These are phyloP conservation scores for Cordyceps militaris DNA, from an alignment of 2,329 filamentous ascomycete species.

Conservation along the genomic window DNA sequence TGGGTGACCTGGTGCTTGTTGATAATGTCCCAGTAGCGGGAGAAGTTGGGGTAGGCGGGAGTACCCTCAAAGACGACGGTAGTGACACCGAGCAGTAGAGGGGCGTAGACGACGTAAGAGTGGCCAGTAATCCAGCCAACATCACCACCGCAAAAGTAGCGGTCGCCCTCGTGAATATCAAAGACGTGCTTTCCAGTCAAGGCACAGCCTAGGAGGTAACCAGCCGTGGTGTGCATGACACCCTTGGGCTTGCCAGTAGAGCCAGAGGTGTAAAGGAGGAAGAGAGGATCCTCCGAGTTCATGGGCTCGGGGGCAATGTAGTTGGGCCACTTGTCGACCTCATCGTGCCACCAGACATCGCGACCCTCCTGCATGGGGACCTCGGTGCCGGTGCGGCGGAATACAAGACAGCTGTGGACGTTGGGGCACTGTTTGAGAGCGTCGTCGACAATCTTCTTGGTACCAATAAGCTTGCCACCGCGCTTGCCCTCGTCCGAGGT, in stretches of 20 bases:
- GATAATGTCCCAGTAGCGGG: constrained; percentile 97
- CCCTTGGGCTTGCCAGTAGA: constrained; percentile 99
- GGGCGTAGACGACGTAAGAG: constrained; percentile 96
- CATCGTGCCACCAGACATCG: constrained; percentile 98
- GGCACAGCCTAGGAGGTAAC: constrained; percentile 90
- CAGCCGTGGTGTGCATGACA: constrained; percentile 94
- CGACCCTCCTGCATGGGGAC: constrained; percentile 84
- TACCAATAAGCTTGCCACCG: constrained; percentile 93
- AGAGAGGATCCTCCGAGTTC: constrained; percentile 91
- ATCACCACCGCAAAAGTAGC: constrained; percentile 96
- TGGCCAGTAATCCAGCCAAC: constrained; percentile 99
- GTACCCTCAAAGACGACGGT: constrained; percentile 98
- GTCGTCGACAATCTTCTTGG: constrained; percentile 98
- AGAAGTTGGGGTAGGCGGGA: constrained; percentile 95
- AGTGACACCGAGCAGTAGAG: constrained; percentile 82
- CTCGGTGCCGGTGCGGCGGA: constrained; percentile 89
- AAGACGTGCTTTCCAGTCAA: constrained; percentile 98
- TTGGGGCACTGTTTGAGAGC: constrained; percentile 93
- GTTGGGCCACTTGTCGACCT: constrained; percentile 90
- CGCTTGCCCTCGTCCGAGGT: constrained; percentile 97
- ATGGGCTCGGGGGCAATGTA: constrained; percentile 87
- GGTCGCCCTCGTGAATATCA: constrained; percentile 89
- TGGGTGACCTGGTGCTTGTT: constrained; percentile 92
- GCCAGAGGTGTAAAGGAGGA: constrained; percentile 95
- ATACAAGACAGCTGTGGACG: constrained; percentile 79